Evolutionary conservation across 1,139 yeast species (phyloP), one percentile per base, ranked within the genome.

Genomic region (Geotrichum fermentans): DNA sequence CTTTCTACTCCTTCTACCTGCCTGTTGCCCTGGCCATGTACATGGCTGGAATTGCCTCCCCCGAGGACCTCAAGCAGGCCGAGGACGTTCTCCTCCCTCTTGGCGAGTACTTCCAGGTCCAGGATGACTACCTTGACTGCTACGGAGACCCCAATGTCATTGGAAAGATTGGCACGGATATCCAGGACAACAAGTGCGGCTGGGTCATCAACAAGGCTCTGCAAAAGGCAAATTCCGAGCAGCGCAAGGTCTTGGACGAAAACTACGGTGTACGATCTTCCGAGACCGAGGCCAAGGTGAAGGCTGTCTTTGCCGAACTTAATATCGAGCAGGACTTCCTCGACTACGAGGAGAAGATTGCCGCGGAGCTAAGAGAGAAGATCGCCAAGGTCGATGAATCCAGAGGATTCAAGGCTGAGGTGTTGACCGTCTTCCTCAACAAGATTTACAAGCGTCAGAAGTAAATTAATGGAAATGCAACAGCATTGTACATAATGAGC

Each of bases 41-140:
- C 69, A 84, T 87, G 78, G 83, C 95, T 52, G 97, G 97, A 47
- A 69, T 86, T 59, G 74, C 74, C 52, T 74, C 77, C 61, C 83
- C 77, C 52, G 68, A 73, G 58, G 96, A 90, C 67, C 77, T 94
- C 67, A 78, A 86, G 67, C 98, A 92, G 73, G 97, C 89, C 17
- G 78, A 75, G 56, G 94, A 87, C 60, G 81, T 94, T 44, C 78
- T 94, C 68, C 82, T 94, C 56, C 97, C 97, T 52, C 78, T 92
- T 60, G 99, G 99, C 53, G 97, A 94, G 71, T 94, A 94, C 69
- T 94, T 94, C 83, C 99, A 94, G 73, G 88, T 94, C 60, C 98
- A 94, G 73, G 99, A 94, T 66, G 99, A 94, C 69, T 94, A 75
- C 73, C 79, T 94, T 61, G 99, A 94, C 70, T 88, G 97, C 70